Conservation (phyloP, 2,329 filamentous ascomycete species). For the Diaporthe citri region DNA sequence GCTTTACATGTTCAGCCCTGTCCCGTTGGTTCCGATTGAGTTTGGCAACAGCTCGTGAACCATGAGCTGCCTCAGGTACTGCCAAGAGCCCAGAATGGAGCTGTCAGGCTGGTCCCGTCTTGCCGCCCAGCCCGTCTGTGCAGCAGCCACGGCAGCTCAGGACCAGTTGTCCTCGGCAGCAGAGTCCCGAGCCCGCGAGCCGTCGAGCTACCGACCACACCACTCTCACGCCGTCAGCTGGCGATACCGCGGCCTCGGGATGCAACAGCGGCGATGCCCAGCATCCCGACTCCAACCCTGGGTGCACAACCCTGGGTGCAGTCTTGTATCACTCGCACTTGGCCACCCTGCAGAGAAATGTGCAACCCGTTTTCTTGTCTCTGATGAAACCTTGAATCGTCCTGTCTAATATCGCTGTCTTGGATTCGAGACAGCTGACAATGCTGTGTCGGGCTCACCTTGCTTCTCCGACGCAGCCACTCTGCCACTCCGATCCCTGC, state of each 20-base stretch:
- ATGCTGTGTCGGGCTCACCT: constrained; percentile 29
- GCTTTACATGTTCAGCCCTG: constrained; percentile 10
- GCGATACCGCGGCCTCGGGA: neutral
- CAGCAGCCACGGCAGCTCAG: neutral
- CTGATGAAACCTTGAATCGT: constrained; percentile 11
- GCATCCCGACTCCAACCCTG: neutral
- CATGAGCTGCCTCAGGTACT: neutral
- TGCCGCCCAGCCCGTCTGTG: neutral
- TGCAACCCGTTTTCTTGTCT: neutral
- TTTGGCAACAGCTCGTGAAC: neutral
- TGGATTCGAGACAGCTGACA: constrained; percentile 27
- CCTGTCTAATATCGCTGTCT: constrained; percentile 24
- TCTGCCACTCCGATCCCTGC: constrained; percentile 11
- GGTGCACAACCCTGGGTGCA: neutral
- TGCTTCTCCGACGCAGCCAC: constrained; percentile 23
- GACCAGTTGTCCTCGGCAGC: neutral
- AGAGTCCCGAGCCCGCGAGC: neutral
- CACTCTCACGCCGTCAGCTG: neutral
- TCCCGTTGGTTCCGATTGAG: constrained; percentile 6
- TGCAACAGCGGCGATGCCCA: neutral
- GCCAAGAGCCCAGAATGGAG: constrained; percentile 12
- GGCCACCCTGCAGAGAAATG: neutral
- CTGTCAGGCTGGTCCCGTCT: constrained; percentile 14
- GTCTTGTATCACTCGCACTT: neutral
- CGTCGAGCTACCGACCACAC: neutral